Conservation (phyloP, 2,329 filamentous ascomycete genomes). For the Cytospora schulzeri region DNA sequence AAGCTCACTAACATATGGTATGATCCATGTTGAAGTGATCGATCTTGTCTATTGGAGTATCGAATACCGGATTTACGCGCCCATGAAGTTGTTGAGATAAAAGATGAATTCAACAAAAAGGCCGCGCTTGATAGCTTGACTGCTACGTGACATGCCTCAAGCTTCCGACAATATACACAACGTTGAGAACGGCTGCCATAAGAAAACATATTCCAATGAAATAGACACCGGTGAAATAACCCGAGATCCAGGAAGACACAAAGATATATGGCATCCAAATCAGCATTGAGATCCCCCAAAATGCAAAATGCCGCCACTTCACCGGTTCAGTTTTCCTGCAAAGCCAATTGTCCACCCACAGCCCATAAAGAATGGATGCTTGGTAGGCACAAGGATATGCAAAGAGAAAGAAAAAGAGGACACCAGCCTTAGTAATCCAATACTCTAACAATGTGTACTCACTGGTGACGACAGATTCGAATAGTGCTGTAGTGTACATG, state of each 20-base stretch:
- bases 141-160: too few relatives aligned
- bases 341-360: background rate
- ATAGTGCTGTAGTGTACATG: background rate
- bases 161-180: too few relatives aligned
- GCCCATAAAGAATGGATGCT: background rate
- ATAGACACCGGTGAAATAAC: too few relatives aligned
- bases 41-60: too few relatives aligned
- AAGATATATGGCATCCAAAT: background rate
- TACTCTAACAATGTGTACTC: background rate
- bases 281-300: background rate
- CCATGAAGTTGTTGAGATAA: too few relatives aligned
- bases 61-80: too few relatives aligned
- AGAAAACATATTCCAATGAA: background rate
- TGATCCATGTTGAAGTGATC: too few relatives aligned
- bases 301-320: background rate
- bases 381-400: background rate
- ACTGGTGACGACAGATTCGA: background rate
- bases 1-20: too few relatives aligned
- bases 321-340: background rate
- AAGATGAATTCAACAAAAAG: too few relatives aligned
- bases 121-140: too few relatives aligned
- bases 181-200: background rate
- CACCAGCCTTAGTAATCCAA: background rate
- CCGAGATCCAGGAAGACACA: background rate
- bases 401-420: background rate